phyloP scores from a whole-genome alignment of 2,329 filamentous ascomycete species.

The Pseudogymnoascus pannorum region DNA sequence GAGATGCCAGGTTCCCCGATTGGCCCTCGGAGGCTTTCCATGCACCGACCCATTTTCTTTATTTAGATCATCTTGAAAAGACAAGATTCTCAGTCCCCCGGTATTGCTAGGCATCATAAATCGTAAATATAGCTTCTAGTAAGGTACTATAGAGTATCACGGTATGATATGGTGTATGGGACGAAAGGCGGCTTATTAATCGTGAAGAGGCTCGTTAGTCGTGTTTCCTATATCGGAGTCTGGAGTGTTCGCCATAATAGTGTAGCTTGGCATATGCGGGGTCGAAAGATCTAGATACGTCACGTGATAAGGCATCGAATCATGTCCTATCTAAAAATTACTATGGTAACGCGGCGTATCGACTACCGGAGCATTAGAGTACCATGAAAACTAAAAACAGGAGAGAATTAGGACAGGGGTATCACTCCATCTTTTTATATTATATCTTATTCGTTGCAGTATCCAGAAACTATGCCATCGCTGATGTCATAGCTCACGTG shows the following conservation, averaged over 20 bases:
- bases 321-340: not conserved
- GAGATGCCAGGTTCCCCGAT: too few relatives aligned
- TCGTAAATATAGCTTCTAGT: not conserved
- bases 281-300: not conserved
- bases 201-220: too few relatives aligned
- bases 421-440: not conserved
- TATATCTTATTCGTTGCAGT: not conserved
- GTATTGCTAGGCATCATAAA: not conserved
- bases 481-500: slow-evolving; percentile 4
- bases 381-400: not conserved
- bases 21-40: too few relatives aligned
- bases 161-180: not conserved
- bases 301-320: not conserved
- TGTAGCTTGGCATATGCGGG: slow-evolving; percentile 1
- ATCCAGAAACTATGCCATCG: not conserved
- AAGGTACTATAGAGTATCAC: not conserved
- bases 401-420: not conserved
- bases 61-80: not conserved
- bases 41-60: too few relatives aligned
- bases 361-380: not conserved
- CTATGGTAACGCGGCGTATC: not conserved
- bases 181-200: not conserved
- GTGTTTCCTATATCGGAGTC: slow-evolving; percentile 5
- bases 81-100: not conserved
- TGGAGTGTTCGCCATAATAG: not conserved